These are phyloP conservation scores for Coniochaeta ligniaria DNA, from an alignment of 2,329 filamentous ascomycete genomes.

Conservation along the genomic window DNA sequence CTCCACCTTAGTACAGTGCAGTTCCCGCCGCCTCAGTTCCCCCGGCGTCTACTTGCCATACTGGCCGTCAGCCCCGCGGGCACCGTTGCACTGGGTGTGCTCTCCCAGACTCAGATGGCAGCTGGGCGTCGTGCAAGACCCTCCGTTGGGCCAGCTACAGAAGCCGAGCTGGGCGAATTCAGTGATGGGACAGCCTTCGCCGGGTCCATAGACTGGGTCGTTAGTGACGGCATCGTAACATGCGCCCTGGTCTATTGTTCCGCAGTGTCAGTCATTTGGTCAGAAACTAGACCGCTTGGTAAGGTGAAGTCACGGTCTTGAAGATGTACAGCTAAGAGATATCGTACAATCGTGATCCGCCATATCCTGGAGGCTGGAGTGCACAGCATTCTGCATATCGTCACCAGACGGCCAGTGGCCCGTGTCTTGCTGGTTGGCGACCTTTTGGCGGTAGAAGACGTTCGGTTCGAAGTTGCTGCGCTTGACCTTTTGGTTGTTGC, in stretches of 20 bases:
- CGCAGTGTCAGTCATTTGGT: no score
- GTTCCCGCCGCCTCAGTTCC: no score
- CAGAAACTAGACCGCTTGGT: no score
- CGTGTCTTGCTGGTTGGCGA: neutral
- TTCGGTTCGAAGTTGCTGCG: neutral
- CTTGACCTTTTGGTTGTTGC: neutral
- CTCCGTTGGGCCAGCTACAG: neutral
- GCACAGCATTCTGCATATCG: neutral
- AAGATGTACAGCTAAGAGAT: neutral
- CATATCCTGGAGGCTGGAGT: neutral
- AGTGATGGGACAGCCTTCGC: neutral
- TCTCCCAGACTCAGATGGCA: neutral
- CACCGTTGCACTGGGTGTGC: neutral
- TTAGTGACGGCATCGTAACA: neutral
- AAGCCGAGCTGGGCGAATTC: neutral
- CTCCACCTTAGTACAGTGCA: no score
- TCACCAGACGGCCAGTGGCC: neutral
- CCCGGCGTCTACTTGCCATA: no score
- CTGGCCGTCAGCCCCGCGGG: no score
- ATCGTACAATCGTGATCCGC: neutral
- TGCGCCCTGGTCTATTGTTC: neutral
- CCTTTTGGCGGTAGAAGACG: neutral
- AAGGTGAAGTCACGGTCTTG: no score
- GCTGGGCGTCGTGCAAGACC: neutral
- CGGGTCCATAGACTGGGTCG: neutral